Evolutionary conservation across 495 filamentous ascomycete genomes (phyloP).

Genomic region (Bacidia rubella): DNA sequence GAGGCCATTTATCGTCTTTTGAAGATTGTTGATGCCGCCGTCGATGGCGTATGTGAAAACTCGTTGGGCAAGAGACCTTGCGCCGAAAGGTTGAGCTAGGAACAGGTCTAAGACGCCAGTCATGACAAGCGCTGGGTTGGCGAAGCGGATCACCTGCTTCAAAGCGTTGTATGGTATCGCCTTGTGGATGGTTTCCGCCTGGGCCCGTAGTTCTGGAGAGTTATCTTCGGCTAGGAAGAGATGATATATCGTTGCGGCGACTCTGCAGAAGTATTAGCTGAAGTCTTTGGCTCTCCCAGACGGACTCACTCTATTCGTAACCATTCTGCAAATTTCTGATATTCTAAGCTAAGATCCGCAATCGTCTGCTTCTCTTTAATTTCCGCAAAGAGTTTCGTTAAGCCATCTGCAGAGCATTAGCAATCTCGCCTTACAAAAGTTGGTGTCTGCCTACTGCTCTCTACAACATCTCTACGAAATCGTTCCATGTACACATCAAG

Average conservation of each 20-base stretch:
- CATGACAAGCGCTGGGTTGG: constrained; percentile 95
- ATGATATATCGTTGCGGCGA: constrained; percentile 93
- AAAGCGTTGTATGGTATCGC: constrained; percentile 82
- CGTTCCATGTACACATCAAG: constrained; percentile 96
- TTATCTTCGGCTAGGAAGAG: constrained; percentile 97
- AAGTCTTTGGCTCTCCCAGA: neutral
- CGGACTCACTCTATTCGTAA: constrained; percentile 72
- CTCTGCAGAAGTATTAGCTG: constrained; percentile 24
- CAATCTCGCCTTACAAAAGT: neutral
- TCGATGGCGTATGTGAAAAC: constrained; percentile 85
- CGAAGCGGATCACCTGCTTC: constrained; percentile 92
- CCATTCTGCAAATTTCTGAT: constrained; percentile 98
- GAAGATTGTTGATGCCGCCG: constrained; percentile 74
- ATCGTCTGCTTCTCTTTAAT: constrained; percentile 79
- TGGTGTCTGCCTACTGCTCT: constrained; percentile 59
- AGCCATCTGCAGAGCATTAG: constrained; percentile 45
- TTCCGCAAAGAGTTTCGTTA: constrained; percentile 86
- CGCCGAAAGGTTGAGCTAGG: constrained; percentile 84
- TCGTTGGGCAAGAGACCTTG: constrained; percentile 77
- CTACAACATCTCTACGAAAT: constrained; percentile 61
- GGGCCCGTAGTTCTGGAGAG: constrained; percentile 87
- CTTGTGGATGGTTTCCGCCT: constrained; percentile 84
- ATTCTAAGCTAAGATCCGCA: constrained; percentile 78
- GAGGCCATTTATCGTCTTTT: constrained; percentile 71
- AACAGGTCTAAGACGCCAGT: constrained; percentile 83